phyloP scores from a whole-genome alignment of 768 basidiomycete genomes.

The Hygrophorus pudorinus region DNA sequence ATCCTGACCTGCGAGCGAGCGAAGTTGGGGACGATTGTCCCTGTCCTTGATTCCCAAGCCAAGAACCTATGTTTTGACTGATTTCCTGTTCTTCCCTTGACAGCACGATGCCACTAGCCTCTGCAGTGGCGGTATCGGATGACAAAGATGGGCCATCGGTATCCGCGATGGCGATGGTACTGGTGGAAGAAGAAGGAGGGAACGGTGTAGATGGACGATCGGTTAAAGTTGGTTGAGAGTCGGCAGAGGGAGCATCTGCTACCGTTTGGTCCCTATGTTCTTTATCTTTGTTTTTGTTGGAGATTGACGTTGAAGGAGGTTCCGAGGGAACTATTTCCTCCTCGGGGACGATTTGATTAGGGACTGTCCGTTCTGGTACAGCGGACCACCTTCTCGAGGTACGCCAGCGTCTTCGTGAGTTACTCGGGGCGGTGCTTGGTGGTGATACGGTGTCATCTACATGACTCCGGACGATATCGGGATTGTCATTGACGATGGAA shows the following conservation, averaged over 20 bases:
- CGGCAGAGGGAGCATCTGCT: slow-evolving; percentile 2
- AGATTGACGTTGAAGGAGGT: slow-evolving; percentile 4
- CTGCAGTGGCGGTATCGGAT: neutral
- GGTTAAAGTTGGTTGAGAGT: slow-evolving; percentile 7
- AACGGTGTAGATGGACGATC: slow-evolving; percentile 3
- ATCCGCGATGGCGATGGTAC: neutral
- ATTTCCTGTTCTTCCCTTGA: neutral
- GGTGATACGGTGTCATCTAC: neutral
- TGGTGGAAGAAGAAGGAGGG: neutral
- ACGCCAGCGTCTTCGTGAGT: slow-evolving; percentile 15
- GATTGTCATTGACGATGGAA: neutral
- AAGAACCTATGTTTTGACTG: neutral
- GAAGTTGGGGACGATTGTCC: neutral
- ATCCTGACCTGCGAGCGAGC: neutral
- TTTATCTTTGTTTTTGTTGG: slow-evolving; percentile 24
- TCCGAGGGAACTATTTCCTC: slow-evolving; percentile 14
- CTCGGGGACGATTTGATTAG: slow-evolving; percentile 9
- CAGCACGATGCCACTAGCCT: neutral
- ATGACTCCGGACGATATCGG: neutral
- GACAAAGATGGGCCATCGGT: neutral
- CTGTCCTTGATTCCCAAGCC: neutral
- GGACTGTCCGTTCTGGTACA: slow-evolving; percentile 13
- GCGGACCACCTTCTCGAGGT: slow-evolving; percentile 24
- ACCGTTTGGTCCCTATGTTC: slow-evolving; percentile 9
- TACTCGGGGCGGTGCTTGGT: neutral